These are phyloP conservation scores for Phaeosphaeria sp. DNA, from an alignment of 2,329 filamentous ascomycete species.

Conservation along the genomic window DNA sequence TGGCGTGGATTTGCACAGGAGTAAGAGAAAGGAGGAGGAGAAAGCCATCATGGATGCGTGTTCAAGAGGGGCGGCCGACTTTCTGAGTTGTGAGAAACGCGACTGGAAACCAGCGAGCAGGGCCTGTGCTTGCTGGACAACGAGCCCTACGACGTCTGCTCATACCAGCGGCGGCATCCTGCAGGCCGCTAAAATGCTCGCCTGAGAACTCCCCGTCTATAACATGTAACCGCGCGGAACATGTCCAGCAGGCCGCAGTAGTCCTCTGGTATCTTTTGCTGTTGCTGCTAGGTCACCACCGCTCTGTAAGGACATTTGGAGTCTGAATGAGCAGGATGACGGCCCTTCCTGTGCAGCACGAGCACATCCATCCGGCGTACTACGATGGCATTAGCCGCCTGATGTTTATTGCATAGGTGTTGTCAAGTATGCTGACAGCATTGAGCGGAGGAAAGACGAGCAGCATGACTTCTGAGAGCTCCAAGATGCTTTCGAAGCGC, in stretches of 20 bases:
- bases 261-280: not conserved
- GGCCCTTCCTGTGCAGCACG: not conserved
- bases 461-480: not conserved
- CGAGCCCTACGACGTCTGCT: constrained; percentile 36
- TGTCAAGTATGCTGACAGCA: not conserved
- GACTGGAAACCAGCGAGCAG: constrained; percentile 30
- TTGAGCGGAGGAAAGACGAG: not conserved
- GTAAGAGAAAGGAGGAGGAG: constrained; percentile 32
- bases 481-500: not conserved
- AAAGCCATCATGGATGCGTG: constrained; percentile 29
- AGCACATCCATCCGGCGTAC: constrained; percentile 13
- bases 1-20: constrained; percentile 22
- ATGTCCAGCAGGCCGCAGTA: not conserved
- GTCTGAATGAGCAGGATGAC: not conserved
- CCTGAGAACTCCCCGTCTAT: not conserved
- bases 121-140: constrained; percentile 45
- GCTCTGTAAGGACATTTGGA: not conserved
- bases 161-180: constrained; percentile 23
- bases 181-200: not conserved
- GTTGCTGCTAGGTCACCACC: not conserved
- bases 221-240: not conserved
- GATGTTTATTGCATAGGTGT: constrained; percentile 5
- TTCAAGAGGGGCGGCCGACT: constrained; percentile 17
- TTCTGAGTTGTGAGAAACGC: constrained; percentile 40
- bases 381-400: constrained; percentile 26